Percentiles rank a stretch among this genome's conserved stretches.
Conservation (phyloP, 768 basidiomycete genomes). For the Boletus patriciae region DNA sequence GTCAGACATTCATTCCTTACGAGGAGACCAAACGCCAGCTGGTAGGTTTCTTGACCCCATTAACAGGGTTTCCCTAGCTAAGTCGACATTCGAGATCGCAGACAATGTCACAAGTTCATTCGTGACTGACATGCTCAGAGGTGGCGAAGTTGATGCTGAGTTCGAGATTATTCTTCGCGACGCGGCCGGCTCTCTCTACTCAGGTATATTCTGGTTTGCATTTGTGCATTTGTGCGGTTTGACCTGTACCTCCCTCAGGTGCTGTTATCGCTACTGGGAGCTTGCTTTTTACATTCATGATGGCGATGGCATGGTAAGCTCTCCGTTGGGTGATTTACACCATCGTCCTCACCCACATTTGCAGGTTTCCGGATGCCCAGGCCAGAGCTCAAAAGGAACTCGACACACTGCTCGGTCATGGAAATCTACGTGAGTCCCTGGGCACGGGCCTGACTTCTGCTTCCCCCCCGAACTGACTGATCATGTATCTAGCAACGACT, state of each 20-base stretch:
- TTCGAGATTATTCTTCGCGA: slow-evolving; percentile 5
- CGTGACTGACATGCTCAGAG: neutral
- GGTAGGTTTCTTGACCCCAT: neutral
- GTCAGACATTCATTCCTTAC: slow-evolving; percentile 7
- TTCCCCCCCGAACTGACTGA: neutral
- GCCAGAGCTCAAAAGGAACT: slow-evolving; percentile 3
- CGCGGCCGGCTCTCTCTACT: slow-evolving; percentile 7
- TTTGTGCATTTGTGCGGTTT: neutral
- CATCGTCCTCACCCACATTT: neutral
- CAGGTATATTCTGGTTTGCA: neutral
- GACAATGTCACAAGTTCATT: slow-evolving; percentile 4
- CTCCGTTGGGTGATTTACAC: neutral
- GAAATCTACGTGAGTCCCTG: neutral
- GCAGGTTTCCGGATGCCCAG: slow-evolving; percentile 3
- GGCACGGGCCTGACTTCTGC: neutral
- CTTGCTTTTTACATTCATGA: slow-evolving; percentile 6
- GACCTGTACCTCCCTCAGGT: neutral
- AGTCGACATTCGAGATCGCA: neutral
- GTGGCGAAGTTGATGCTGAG: neutral
- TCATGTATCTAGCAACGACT: neutral
- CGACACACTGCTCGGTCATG: slow-evolving; percentile 4
- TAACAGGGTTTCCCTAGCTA: neutral
- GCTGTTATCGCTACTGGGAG: slow-evolving; percentile 7
- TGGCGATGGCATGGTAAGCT: slow-evolving; percentile 6
- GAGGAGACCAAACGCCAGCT: slow-evolving; percentile 6